phyloP scores from a whole-genome alignment of 176 grass and related monocot species.

The Oryza australiensis region DNA sequence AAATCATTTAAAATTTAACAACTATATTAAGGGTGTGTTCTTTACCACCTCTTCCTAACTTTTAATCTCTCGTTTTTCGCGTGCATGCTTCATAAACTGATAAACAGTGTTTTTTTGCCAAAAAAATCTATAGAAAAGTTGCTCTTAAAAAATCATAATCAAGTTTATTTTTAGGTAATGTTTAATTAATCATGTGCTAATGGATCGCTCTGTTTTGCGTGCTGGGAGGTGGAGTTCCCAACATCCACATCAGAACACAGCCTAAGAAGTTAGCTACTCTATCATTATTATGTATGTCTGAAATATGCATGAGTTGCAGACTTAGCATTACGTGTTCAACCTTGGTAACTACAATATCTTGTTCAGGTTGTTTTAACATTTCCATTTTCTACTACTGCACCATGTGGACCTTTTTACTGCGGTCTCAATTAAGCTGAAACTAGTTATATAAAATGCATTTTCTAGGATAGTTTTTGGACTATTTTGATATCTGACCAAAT shows the following conservation, averaged over 20 bases:
- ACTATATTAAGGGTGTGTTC: too few species aligned
- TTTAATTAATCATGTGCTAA: too few species aligned
- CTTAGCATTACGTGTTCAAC: neutral
- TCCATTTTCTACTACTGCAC: neutral
- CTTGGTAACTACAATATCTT: neutral
- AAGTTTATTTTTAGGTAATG: too few species aligned
- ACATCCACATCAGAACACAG: too few species aligned
- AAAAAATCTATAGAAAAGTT: too few species aligned
- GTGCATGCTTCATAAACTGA: too few species aligned
- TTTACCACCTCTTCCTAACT: too few species aligned
- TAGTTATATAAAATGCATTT: conserved; percentile 2
- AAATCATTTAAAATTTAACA: neutral
- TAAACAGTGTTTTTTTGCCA: too few species aligned
- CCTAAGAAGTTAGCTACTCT: neutral
- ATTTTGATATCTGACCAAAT: conserved; percentile 4
- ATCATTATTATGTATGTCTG: neutral
- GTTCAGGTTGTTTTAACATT: conserved; percentile 5
- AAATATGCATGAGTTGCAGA: neutral
- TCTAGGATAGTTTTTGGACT: neutral
- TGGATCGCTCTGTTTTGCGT: too few species aligned
- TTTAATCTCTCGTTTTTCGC: too few species aligned
- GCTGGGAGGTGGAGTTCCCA: too few species aligned
- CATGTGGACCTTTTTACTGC: conserved; percentile 1
- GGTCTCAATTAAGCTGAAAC: neutral
- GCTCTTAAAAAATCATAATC: too few species aligned